A percentile compares a stretch with the other conserved stretches of the same genome.
These are phyloP conservation scores for Niveomyces coronatus DNA, from an alignment of 2,329 filamentous ascomycete genomes.

Conservation along the genomic window DNA sequence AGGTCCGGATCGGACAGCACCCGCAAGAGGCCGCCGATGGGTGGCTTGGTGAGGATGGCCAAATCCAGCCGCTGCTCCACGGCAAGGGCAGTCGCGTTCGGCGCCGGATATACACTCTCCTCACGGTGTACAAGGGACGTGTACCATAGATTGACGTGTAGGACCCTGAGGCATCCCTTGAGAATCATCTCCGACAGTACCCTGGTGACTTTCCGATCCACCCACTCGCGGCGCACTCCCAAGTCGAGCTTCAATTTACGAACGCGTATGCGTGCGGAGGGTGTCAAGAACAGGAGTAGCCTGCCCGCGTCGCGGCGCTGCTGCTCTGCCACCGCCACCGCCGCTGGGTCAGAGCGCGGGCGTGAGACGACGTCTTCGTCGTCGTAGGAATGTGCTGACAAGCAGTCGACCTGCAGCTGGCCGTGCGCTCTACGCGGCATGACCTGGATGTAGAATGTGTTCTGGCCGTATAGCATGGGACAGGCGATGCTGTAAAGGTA, in stretches of 20 bases:
- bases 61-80: neutral
- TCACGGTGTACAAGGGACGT: neutral
- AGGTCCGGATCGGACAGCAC: conserved; percentile 37
- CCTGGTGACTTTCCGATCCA: conserved; percentile 19
- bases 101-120: neutral
- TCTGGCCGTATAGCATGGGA: conserved; percentile 22
- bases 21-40: conserved; percentile 26
- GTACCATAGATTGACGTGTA: neutral
- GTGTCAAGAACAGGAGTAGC: conserved; percentile 5
- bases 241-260: conserved; percentile 19
- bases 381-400: conserved; percentile 11
- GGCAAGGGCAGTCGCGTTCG: neutral
- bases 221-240: conserved; percentile 22
- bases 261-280: conserved; percentile 13
- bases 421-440: conserved; percentile 17
- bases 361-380: no score
- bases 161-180: conserved; percentile 13
- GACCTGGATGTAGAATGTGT: conserved; percentile 21
- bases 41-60: conserved; percentile 18
- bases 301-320: conserved; percentile 5
- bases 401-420: conserved; percentile 17
- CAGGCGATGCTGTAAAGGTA: conserved; percentile 22
- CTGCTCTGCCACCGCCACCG: conserved; percentile 9
- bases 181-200: conserved; percentile 23
- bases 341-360: neutral